Base-by-base conservation (phyloP, 78 protist genomes). In the Pigoraptor vietnamica region DNA sequence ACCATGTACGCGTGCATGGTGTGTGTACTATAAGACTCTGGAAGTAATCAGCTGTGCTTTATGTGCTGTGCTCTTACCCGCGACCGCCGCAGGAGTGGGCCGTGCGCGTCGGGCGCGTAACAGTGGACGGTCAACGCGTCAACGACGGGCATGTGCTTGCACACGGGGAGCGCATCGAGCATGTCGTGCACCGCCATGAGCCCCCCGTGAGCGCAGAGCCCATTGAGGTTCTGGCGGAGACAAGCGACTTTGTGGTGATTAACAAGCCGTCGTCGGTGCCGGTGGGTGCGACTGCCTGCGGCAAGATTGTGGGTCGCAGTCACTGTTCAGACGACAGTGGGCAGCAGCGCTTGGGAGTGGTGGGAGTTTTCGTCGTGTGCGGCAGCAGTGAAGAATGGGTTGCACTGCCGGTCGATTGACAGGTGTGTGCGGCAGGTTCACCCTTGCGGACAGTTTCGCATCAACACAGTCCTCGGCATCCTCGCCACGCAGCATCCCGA, bases 141-240 rank as follows among this genome's bases (percentile, higher is more conserved):
- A 2, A 40, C 23, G 81, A n/a, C 1, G 81, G 33, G 25, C 33
- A n/a, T 6, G 83, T 39, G 2, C 14, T 95, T 6, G 83, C 24
- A 24, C 33, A 89, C 40, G 89, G 87, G 40, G 95, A 96, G 55
- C 25, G 24, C 10, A 87, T 97, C 29, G 37, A 36, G 36, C 98
- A 97, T 89, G 36, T 33, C 2, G 93, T 94, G 24, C 98, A 97
- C 81, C 96, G 98, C 39, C 98, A 97, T 91, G 98, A 97, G 88
- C 95, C 95, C 29, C 98, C 98, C 19, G 95, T 97, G 23, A 39
- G 87, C 24, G 96, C 1, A 35, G 37, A 19, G 10, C 83, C 37
- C 23, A 1, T 93, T 6, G 39, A 37, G 6, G 81, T 95, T 0
- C 39, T 96, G 0, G 91, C 86, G 24, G 91, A 89, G 0, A 91